These are phyloP conservation scores for Aspergillus tamarii DNA, from an alignment of 2,329 filamentous ascomycete species.

Conservation along the genomic window DNA sequence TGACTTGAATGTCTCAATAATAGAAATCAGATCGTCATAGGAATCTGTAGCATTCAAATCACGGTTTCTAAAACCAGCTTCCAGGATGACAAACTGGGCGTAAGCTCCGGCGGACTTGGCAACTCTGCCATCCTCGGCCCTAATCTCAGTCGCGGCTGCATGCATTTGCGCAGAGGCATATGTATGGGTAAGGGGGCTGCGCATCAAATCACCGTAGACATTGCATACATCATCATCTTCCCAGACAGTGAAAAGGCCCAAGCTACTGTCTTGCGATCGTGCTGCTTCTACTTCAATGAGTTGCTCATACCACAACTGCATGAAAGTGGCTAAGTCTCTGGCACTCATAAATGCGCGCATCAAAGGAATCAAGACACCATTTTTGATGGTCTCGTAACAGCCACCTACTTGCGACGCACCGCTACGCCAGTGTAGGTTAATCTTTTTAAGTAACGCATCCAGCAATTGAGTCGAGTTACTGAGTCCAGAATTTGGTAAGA, in stretches of 20 bases:
- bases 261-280: constrained; percentile 26
- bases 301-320: constrained; percentile 45
- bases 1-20: constrained; percentile 32
- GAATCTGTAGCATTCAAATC: constrained; percentile 26
- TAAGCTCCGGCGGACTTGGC: constrained; percentile 34
- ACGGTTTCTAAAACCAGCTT: constrained; percentile 37
- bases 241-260: constrained; percentile 43
- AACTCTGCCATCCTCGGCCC: constrained; percentile 31
- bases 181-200: constrained; percentile 33
- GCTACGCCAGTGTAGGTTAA: constrained; percentile 37
- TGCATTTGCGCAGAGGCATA: constrained; percentile 36
- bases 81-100: constrained; percentile 39
- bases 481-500: constrained; percentile 49
- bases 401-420: constrained; percentile 16
- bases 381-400: constrained; percentile 40
- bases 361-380: constrained; percentile 43
- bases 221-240: constrained; percentile 49
- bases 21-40: constrained; percentile 25
- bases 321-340: constrained; percentile 44
- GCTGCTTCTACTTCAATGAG: constrained; percentile 40
- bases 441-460: constrained; percentile 39
- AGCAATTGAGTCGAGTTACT: constrained; percentile 40
- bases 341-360: constrained; percentile 45
- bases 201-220: constrained; percentile 38
- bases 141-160: constrained; percentile 33